Evolutionary conservation across 169 alveolate species (phyloP).

Genomic region (Ichthyophthirius multifiliis): DNA sequence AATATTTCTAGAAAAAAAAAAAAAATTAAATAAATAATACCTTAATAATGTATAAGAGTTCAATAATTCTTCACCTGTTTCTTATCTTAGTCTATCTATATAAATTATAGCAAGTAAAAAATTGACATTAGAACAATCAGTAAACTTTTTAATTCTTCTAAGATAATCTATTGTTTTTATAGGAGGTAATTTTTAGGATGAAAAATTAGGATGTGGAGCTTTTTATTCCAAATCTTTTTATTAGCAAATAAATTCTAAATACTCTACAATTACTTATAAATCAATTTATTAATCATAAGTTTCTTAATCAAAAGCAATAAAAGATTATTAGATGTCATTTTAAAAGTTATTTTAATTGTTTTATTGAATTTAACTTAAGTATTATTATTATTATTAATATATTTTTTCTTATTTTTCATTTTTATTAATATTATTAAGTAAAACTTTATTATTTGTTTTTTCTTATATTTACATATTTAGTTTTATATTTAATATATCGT

Average conservation of each 20-base stretch:
- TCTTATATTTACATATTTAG: no score
- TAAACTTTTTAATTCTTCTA: background rate
- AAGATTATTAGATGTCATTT: no score
- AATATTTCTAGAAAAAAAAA: no score
- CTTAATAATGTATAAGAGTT: conserved; percentile 1
- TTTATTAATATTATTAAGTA: no score
- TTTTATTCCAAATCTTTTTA: background rate
- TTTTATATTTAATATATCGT: no score
- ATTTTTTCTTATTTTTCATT: no score
- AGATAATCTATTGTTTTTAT: background rate
- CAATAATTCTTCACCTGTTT: background rate
- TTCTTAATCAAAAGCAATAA: no score
- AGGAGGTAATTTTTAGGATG: conserved; percentile 8
- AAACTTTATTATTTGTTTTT: no score
- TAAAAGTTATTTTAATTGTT: no score
- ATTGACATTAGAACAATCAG: conserved; percentile 9
- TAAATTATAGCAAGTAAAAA: background rate
- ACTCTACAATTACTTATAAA: background rate
- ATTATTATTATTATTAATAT: no score
- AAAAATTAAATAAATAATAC: no score
- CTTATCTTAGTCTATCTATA: background rate
- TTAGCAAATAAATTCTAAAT: background rate
- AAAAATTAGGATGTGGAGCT: background rate
- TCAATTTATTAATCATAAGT: background rate
- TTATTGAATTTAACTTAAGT: no score